Evolutionary conservation across 1,139 yeast genomes (phyloP).

Genomic region (Lodderomyces margitis): DNA sequence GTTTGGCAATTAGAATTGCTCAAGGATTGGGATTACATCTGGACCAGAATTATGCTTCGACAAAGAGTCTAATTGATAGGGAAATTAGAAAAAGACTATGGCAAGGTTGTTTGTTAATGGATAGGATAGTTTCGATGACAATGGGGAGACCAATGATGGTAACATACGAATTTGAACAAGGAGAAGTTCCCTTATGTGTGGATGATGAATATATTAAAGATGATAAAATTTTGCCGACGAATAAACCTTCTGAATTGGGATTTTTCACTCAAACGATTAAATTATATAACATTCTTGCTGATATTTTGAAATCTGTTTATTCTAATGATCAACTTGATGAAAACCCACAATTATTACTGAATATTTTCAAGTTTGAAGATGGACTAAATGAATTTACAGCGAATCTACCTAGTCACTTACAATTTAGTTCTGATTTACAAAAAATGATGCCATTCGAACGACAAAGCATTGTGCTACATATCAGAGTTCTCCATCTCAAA

Average conservation of each 20-base stretch:
- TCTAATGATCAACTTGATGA: neutral
- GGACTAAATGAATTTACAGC: neutral
- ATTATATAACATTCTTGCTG: neutral
- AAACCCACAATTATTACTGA: neutral
- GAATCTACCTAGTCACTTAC: neutral
- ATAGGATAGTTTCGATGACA: neutral
- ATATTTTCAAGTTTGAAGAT: neutral
- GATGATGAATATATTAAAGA: neutral
- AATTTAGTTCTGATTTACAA: neutral
- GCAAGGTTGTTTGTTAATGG: slow-evolving; percentile 1
- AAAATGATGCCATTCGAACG: neutral
- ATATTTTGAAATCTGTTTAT: neutral
- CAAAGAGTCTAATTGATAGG: neutral
- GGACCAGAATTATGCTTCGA: slow-evolving; percentile 1
- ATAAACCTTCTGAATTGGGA: neutral
- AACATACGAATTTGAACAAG: neutral
- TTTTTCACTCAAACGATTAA: neutral
- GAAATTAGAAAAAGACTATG: neutral
- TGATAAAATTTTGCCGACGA: neutral
- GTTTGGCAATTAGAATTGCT: slow-evolving; percentile 54
- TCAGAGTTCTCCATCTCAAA: slow-evolving; percentile 1
- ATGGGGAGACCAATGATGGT: slow-evolving; percentile 2
- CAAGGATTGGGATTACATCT: slow-evolving; percentile 62
- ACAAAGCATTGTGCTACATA: neutral
- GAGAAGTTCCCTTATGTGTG: neutral